These are phyloP conservation scores for Schizosaccharomyces versatilis DNA, from an alignment of 1,139 yeast genomes.

Conservation along the genomic window DNA sequence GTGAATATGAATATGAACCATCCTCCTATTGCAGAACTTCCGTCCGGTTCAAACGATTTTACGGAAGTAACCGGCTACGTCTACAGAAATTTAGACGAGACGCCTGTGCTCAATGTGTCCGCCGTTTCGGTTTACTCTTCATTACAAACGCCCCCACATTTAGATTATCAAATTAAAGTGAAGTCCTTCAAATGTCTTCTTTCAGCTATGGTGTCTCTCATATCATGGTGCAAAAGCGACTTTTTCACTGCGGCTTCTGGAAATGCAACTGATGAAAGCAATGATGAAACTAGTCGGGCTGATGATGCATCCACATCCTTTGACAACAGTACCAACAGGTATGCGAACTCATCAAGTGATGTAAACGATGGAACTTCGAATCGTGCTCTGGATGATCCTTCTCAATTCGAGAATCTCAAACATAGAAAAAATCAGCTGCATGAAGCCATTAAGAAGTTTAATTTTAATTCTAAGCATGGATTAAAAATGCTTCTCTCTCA, in stretches of 20 bases:
- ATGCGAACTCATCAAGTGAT: too few species aligned
- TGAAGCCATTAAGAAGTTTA: conserved; percentile 61
- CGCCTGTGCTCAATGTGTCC: neutral
- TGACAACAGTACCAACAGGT: neutral
- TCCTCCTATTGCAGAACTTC: neutral
- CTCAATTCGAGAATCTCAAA: conserved; percentile 67
- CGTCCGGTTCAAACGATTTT: too few species aligned
- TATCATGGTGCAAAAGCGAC: neutral
- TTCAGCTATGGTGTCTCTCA: neutral
- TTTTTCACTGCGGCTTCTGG: neutral
- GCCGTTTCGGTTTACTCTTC: neutral
- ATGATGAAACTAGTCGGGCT: too few species aligned
- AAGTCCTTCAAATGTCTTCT: neutral
- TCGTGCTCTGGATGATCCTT: conserved; percentile 37
- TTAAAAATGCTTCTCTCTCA: conserved; percentile 36
- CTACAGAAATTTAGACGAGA: neutral
- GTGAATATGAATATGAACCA: neutral
- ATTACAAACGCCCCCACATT: neutral
- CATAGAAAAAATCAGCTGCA: conserved; percentile 61
- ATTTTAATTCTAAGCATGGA: conserved; percentile 69
- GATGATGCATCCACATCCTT: neutral
- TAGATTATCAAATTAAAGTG: neutral
- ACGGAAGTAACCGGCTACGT: neutral
- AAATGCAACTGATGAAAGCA: neutral
- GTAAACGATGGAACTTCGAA: neutral